Evolutionary conservation across 768 basidiomycete genomes (phyloP), one percentile per base, ranked within the genome.

Genomic region (Phanerodontia chrysosporium): DNA sequence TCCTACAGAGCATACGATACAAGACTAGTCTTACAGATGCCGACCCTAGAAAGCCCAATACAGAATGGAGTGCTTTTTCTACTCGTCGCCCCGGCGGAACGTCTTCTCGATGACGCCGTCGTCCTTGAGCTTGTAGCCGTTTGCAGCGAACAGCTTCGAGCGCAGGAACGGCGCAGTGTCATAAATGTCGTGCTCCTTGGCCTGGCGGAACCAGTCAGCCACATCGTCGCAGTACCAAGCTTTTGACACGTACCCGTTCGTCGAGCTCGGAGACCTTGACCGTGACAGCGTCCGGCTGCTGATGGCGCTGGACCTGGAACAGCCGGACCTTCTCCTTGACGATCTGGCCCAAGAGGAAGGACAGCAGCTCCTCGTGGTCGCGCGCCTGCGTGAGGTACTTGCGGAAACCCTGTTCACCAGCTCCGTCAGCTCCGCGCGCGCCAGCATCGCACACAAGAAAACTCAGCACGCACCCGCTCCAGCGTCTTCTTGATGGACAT

Each of bases 401-500:
- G 62, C 96, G 84, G 87, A 97, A 98, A 56, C 93, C 86, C 93
- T 97, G 61, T 18, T 39, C 35, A 45, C 27, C 2, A 58, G n/a
- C 14, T 45, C 22, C 45, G 49, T 58, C 21, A 39, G 35, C 39
- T 8, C 49, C n/a, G 51, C 25, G 44, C 6, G 21, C 32, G 29
- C 29, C 30, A 22, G 48, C 21, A 13, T 3, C 22, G 46, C 5
- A 29, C 30, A 29, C 21, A n/a, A n/a, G 48, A 36, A 48, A 58
- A 58, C 24, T 25, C 7, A 14, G 18, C n/a, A 80, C 86, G 64
- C 65, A 96, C 96, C 67, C 97, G 81, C 73, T 99, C 94, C 46
- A 99, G 78, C 2, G 95, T 95, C 78, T 94, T 97, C 81, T 98
- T 98, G 78, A 98, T 96, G 59, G 91, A 93, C 83, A 95, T 88